These are phyloP conservation scores for Penicillium alfredii DNA, from an alignment of 495 filamentous ascomycete species.

Conservation along the genomic window DNA sequence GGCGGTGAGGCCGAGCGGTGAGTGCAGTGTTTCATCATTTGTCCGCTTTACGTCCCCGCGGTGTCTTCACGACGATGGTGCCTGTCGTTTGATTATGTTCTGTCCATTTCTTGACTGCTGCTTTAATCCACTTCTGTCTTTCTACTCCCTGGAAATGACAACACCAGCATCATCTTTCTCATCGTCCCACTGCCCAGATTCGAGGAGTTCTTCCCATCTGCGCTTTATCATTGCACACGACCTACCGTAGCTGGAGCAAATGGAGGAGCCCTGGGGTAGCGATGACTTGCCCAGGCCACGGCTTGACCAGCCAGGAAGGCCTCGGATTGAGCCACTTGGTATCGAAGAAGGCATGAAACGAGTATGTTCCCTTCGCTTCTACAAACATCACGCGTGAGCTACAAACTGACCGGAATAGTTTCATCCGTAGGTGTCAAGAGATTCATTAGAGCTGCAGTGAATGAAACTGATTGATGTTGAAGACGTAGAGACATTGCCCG, in stretches of 20 bases:
- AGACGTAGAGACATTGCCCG: slow-evolving; percentile 25
- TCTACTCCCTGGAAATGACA: slow-evolving; percentile 18
- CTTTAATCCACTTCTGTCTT: slow-evolving; percentile 2
- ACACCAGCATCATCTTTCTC: slow-evolving; percentile 3
- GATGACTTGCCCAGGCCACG: no score
- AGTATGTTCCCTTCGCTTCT: slow-evolving; percentile 22
- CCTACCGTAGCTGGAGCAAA: slow-evolving; percentile 13
- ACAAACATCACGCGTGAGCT: slow-evolving; percentile 11
- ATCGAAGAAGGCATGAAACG: slow-evolving; percentile 30
- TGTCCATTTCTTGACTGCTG: slow-evolving; percentile 1
- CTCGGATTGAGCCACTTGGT: slow-evolving; percentile 22
- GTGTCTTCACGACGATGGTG: slow-evolving; percentile 12
- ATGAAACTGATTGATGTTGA: slow-evolving; percentile 9
- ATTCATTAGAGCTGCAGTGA: no score
- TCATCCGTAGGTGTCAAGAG: slow-evolving; percentile 11
- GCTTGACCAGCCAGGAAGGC: no score
- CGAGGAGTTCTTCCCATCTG: slow-evolving; percentile 2
- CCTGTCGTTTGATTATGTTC: slow-evolving; percentile 16
- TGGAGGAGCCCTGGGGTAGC: slow-evolving; percentile 20
- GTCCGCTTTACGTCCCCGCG: slow-evolving; percentile 10
- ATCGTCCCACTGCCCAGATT: slow-evolving; percentile 2
- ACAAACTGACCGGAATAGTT: slow-evolving; percentile 19
- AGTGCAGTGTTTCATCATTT: slow-evolving; percentile 19
- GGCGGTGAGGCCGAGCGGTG: slow-evolving; percentile 20
- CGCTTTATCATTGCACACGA: slow-evolving; percentile 1